phyloP scores from a whole-genome alignment of 202 grass and related monocot species.

The Schoenoplectus tabernaemontani region DNA sequence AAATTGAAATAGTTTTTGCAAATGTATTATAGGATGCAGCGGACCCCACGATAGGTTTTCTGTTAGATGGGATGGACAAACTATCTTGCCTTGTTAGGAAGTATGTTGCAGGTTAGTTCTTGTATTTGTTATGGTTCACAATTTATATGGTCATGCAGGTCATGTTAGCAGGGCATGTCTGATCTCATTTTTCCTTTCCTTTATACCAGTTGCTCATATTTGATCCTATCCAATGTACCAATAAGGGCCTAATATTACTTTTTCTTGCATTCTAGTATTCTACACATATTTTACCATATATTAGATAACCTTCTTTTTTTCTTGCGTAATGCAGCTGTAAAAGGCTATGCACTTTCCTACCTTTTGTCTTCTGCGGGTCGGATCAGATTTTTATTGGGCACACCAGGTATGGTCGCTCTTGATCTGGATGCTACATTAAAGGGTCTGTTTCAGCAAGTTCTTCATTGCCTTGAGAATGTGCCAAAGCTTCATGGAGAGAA shows the following conservation, averaged over 20 bases:
- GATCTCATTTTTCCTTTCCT: neutral
- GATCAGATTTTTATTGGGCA: slow-evolving; percentile 94
- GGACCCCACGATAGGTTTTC: slow-evolving; percentile 90
- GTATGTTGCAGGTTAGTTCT: slow-evolving; percentile 70
- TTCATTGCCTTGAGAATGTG: slow-evolving; percentile 87
- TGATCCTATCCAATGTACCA: neutral
- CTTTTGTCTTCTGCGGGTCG: slow-evolving; percentile 82
- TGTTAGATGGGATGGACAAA: slow-evolving; percentile 92
- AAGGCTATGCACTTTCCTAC: slow-evolving; percentile 91
- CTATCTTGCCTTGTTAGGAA: slow-evolving; percentile 90
- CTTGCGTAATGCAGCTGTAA: slow-evolving; percentile 67
- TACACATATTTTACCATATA: slow-evolving; percentile 16
- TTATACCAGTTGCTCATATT: neutral
- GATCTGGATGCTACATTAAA: slow-evolving; percentile 87
- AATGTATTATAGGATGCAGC: slow-evolving; percentile 63
- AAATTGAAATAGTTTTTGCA: slow-evolving; percentile 1
- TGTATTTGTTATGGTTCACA: neutral
- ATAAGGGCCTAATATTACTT: neutral
- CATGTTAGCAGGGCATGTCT: too few relatives aligned
- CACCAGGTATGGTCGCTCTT: slow-evolving; percentile 98
- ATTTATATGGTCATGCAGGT: neutral
- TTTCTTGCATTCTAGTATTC: slow-evolving; percentile 18
- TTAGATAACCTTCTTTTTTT: neutral
- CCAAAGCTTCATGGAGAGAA: slow-evolving; percentile 86
- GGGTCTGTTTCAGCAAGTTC: slow-evolving; percentile 87